These are phyloP conservation scores for Niveomyces coronatus DNA, from an alignment of 2,329 filamentous ascomycete species.

Conservation along the genomic window DNA sequence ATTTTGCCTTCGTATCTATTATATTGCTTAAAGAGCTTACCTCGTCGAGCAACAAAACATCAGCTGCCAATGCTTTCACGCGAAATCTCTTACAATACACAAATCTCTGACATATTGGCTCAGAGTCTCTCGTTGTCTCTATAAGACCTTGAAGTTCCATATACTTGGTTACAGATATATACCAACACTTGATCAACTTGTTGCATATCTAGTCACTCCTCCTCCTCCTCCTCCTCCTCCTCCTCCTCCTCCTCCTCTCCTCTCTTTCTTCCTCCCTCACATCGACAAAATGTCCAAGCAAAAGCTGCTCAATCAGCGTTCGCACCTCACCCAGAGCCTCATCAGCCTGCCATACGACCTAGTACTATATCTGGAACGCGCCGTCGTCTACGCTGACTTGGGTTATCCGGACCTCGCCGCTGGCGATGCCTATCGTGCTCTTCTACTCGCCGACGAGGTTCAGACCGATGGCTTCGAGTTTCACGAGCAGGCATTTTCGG, in stretches of 20 bases:
- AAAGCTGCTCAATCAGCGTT: conserved; percentile 42
- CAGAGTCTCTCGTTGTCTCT: too few relatives aligned
- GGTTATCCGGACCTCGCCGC: conserved; percentile 84
- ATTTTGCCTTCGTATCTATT: too few relatives aligned
- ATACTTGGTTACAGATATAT: too few relatives aligned
- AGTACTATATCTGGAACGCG: conserved; percentile 58
- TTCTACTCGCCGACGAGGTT: conserved; percentile 78
- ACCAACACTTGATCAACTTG: background rate
- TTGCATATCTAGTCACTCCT: background rate
- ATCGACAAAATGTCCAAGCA: conserved; percentile 18
- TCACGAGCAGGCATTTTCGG: conserved; percentile 54
- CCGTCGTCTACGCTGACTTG: conserved; percentile 58
- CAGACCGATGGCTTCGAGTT: conserved; percentile 73
- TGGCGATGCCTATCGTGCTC: conserved; percentile 80
- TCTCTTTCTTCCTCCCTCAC: too few relatives aligned
- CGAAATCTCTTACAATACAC: too few relatives aligned
- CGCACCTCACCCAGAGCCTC: conserved; percentile 46
- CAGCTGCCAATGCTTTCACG: too few relatives aligned
- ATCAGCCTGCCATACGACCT: conserved; percentile 47
- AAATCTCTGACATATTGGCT: too few relatives aligned
- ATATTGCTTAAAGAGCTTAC: too few relatives aligned
- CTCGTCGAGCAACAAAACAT: too few relatives aligned
- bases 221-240: too few relatives aligned
- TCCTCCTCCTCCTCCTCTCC: too few relatives aligned
- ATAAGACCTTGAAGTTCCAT: too few relatives aligned